Evolutionary conservation across 331 rosid genomes (phyloP).

Genomic region (Rhamnella rubrinervis): DNA sequence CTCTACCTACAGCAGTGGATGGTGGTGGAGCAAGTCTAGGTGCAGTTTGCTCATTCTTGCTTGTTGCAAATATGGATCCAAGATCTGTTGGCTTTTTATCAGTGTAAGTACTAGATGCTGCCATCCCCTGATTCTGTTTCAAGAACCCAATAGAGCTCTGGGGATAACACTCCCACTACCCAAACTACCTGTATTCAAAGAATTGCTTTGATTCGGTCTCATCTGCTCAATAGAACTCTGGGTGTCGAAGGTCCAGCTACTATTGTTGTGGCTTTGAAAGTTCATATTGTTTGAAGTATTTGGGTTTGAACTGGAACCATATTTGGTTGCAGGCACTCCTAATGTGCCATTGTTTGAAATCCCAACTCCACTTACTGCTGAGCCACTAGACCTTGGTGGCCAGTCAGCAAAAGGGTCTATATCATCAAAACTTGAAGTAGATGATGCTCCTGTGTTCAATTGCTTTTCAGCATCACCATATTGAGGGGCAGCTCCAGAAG

Average conservation of each 20-base stretch:
- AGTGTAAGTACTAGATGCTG: conserved; percentile 39
- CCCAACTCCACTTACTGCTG: conserved; percentile 44
- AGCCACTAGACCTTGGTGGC: conserved; percentile 85
- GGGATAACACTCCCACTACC: conserved; percentile 34
- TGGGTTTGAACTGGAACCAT: conserved; percentile 47
- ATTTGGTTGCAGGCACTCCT: conserved; percentile 40
- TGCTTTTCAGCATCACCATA: conserved; percentile 59
- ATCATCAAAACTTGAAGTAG: conserved; percentile 57
- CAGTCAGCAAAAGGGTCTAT: conserved; percentile 91
- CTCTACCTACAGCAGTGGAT: conserved; percentile 75
- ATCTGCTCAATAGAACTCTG: conserved; percentile 40
- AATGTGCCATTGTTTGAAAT: conserved; percentile 52
- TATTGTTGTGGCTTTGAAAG: conserved; percentile 39
- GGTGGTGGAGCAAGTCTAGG: conserved; percentile 96
- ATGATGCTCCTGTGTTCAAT: conserved; percentile 44
- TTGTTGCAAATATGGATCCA: conserved; percentile 78
- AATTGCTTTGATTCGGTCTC: conserved; percentile 48
- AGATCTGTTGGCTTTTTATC: conserved; percentile 57
- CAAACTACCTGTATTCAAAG: conserved; percentile 35
- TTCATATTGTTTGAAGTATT: conserved; percentile 54
- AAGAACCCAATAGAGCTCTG: conserved; percentile 57
- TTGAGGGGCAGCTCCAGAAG: conserved; percentile 43
- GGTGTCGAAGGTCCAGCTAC: conserved; percentile 52
- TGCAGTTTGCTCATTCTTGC: conserved; percentile 64
- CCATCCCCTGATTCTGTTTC: conserved; percentile 54